phyloP scores from a whole-genome alignment of 176 grass and related monocot species.

The Oryza punctata region DNA sequence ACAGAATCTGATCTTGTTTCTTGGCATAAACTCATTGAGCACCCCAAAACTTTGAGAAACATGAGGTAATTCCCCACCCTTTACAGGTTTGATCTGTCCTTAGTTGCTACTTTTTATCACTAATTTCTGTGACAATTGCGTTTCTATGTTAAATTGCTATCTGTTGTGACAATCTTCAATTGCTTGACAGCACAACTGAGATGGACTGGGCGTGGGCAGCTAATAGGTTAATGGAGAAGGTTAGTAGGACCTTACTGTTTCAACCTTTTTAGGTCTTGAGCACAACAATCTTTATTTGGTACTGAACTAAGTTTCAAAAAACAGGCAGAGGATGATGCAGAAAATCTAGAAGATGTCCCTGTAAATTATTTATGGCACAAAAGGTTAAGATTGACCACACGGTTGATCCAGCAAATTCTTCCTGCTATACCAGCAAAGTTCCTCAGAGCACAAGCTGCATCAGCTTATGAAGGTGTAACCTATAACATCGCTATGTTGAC shows the following conservation, averaged over 20 bases:
- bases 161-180: constrained; percentile 37
- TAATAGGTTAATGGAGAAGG: constrained; percentile 94
- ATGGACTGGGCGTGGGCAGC: constrained; percentile 82
- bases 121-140: constrained; percentile 19
- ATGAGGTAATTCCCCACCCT: constrained; percentile 63
- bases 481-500: constrained; percentile 70
- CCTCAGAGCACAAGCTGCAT: constrained; percentile 67
- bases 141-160: constrained; percentile 27
- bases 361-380: constrained; percentile 54
- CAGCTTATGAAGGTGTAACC: constrained; percentile 69
- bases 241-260: constrained; percentile 39
- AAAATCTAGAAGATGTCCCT: constrained; percentile 64
- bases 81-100: constrained; percentile 20
- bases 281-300: constrained; percentile 21
- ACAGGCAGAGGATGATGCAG: constrained; percentile 69
- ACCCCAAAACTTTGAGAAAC: constrained; percentile 51
- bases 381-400: constrained; percentile 76
- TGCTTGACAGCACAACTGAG: constrained; percentile 61
- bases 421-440: constrained; percentile 68
- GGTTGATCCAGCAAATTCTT: constrained; percentile 84
- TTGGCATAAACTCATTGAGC: constrained; percentile 81
- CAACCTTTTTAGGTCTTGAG: constrained; percentile 23
- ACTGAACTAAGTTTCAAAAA: constrained; percentile 29
- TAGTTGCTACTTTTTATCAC: background rate
- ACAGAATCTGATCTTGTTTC: constrained; percentile 47